A percentile compares a stretch with the other conserved stretches of the same genome.
Evolutionary conservation across 352 stramenopile species (phyloP).

Genomic region (Globisporangium ultimum): DNA sequence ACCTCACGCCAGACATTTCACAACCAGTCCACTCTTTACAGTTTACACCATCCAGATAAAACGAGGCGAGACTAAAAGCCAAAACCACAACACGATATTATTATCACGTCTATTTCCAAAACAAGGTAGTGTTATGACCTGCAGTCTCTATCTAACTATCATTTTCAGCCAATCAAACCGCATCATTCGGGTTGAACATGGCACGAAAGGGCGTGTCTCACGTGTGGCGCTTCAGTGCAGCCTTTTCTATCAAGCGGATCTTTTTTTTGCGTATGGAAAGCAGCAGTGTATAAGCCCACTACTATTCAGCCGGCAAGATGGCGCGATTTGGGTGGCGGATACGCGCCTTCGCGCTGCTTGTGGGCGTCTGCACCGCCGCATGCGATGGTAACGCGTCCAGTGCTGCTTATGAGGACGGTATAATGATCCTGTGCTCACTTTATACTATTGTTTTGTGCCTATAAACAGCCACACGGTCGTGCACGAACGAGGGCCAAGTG

Average conservation of each 20-base stretch:
- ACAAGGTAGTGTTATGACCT: too few species aligned
- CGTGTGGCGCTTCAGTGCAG: too few species aligned
- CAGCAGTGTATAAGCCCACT: background rate
- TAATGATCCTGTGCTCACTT: background rate
- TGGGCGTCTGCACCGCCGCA: background rate
- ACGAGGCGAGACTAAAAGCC: background rate
- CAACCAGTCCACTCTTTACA: too few species aligned
- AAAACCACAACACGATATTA: background rate
- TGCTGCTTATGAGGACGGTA: background rate
- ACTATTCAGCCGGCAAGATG: background rate
- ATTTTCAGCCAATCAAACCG: slow-evolving; percentile 2
- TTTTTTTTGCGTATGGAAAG: background rate
- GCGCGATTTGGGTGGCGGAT: background rate
- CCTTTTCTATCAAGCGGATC: too few species aligned
- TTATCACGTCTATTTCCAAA: too few species aligned
- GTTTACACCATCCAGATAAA: too few species aligned
- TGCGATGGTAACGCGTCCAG: background rate
- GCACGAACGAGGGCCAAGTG: slow-evolving; percentile 40
- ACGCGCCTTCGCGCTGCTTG: background rate
- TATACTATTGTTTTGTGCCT: background rate
- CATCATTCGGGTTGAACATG: too few species aligned
- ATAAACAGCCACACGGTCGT: slow-evolving; percentile 22
- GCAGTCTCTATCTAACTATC: too few species aligned
- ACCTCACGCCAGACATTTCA: background rate
- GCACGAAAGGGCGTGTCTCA: too few species aligned